phyloP scores from a whole-genome alignment of 192 early-diverging fungal genomes.

The Backusella circina region DNA sequence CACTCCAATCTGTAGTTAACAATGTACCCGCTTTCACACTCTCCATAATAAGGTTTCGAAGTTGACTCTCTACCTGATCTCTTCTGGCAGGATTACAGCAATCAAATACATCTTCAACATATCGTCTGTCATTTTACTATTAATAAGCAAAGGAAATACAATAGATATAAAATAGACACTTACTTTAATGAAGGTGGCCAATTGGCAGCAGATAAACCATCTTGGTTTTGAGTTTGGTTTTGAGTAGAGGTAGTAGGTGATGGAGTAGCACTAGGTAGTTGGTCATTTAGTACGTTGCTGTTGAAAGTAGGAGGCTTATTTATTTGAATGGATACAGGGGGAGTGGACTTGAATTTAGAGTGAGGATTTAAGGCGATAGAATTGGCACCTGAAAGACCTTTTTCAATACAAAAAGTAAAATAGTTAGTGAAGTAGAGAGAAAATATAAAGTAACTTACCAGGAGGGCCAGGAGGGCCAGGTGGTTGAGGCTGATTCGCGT shows the following conservation, averaged over 20 bases:
- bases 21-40: constrained; percentile 35
- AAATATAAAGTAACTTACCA: not conserved
- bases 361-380: not conserved
- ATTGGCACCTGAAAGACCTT: not conserved
- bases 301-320: not conserved
- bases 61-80: constrained; percentile 8
- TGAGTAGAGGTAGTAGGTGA: not conserved
- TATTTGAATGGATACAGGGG: not conserved
- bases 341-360: not conserved
- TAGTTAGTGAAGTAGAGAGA: too few relatives aligned
- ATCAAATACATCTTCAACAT: constrained; percentile 22
- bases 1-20: constrained; percentile 65
- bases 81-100: not conserved
- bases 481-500: not conserved
- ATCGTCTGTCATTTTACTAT: constrained; percentile 1
- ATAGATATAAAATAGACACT: not conserved
- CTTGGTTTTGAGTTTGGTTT: not conserved
- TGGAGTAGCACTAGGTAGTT: not conserved
- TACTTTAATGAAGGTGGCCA: constrained; percentile 30
- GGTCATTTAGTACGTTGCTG: not conserved
- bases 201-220: not conserved
- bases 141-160: too few relatives aligned
- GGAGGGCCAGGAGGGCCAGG: not conserved
- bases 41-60: constrained; percentile 10
- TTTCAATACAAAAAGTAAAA: not conserved